Conservation (phyloP, 441 rosid species). For the Adansonia madagascariensis region DNA sequence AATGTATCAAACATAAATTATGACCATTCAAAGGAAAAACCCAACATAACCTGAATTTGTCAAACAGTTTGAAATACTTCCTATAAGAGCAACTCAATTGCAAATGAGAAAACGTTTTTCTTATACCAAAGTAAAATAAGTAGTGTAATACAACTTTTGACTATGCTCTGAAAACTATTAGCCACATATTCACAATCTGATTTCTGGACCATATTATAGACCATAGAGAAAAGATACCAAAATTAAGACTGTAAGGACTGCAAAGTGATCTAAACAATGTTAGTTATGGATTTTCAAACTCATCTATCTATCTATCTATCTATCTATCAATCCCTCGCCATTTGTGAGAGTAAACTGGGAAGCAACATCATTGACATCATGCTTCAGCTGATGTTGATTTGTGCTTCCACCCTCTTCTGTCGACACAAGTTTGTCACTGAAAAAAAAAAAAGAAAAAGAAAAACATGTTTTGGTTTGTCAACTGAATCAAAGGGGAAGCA, state of each 20-base stretch:
- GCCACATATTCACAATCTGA: background rate
- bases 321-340: background rate
- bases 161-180: background rate
- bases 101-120: background rate
- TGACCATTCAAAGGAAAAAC: too few species aligned
- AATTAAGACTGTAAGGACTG: background rate
- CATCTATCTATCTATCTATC: conserved; percentile 3
- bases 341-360: conserved; percentile 12
- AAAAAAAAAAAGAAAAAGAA: background rate
- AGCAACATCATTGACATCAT: conserved; percentile 6
- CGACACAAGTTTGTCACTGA: conserved; percentile 20
- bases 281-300: conserved; percentile 30
- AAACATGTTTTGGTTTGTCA: background rate
- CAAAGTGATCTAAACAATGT: background rate
- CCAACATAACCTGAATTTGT: background rate
- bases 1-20: too few species aligned
- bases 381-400: conserved; percentile 4
- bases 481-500: background rate
- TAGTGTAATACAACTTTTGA: background rate
- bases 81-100: background rate
- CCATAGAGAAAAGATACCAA: background rate
- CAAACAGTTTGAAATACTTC: too few species aligned
- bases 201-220: background rate
- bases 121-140: background rate
- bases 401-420: background rate